Evolutionary conservation across 2,329 filamentous ascomycete species (phyloP), one percentile per base, ranked within the genome.

Genomic region (Cercospora citrullina): DNA sequence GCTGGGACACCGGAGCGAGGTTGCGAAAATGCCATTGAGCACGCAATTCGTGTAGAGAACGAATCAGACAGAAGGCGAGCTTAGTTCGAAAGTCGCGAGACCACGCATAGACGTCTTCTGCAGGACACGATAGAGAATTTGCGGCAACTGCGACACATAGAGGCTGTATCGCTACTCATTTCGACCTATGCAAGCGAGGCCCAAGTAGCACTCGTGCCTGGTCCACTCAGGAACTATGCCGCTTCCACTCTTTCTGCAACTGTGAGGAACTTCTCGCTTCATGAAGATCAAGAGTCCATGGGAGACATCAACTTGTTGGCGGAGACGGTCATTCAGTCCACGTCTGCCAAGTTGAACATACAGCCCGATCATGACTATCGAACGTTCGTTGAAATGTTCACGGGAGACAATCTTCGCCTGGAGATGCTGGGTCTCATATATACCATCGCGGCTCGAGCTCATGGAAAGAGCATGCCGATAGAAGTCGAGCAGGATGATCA

Each of bases 391-490:
- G 64, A 64, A 8, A 51, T 65, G 31, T 71, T 69, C 42, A 73
- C 65, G 8, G 71, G 70, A 7, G 26, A 61, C 2, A 71, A 71
- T 7, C 33, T 72, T 10, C 69, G 72, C 8, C 26, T 73, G 9
- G 72, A 74, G 30, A 69, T 68, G 1, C 53, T 74, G 4, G 72
- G 69, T 6, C 36, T 74, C 2, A 69, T 74, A 12, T 74, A 63
- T 21, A 61, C 70, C 3, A 62, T 69, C 1, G 61, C 70, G 10
- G 72, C 70, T 18, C 68, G 67, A 31, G 64, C 69, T 53, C 64
- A 55, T 31, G 59, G 69, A 16, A 66, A 65, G 3, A 60, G 9
- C 51, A 53, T 3, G 62, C 66, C 23, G 64, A 63, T 14, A 21
- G 42, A 18, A 48, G 18, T 21, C 18, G 57, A 64, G 9, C 64